These are phyloP conservation scores for Ilyonectria sp. DNA, from an alignment of 2,329 filamentous ascomycete genomes.

Conservation along the genomic window DNA sequence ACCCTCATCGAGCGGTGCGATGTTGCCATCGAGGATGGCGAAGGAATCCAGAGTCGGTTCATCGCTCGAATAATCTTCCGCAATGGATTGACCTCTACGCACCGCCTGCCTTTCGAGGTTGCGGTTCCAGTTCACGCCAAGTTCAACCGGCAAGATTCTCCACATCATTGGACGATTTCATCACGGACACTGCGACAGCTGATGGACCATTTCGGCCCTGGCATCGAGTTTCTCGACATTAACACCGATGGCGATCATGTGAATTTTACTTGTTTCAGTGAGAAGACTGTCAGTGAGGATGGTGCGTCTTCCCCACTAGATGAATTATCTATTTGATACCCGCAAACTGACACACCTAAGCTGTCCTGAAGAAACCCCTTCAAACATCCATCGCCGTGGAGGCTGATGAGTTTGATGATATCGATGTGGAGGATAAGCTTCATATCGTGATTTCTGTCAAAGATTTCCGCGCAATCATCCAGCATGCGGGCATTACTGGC, in stretches of 20 bases:
- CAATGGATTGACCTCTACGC: slow-evolving; percentile 84
- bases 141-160: slow-evolving; percentile 77
- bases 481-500: slow-evolving; percentile 79
- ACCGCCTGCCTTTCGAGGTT: slow-evolving; percentile 82
- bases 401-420: slow-evolving; percentile 82
- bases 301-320: slow-evolving; percentile 46
- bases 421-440: slow-evolving; percentile 80
- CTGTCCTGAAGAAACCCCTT: slow-evolving; percentile 84
- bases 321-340: neutral
- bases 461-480: slow-evolving; percentile 84
- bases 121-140: slow-evolving; percentile 82
- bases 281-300: slow-evolving; percentile 79
- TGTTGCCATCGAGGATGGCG: slow-evolving; percentile 79
- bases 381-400: slow-evolving; percentile 86
- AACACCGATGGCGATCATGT: slow-evolving; percentile 81
- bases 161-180: slow-evolving; percentile 81
- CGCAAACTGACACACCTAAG: slow-evolving; percentile 56
- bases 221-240: slow-evolving; percentile 85
- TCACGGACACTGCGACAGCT: slow-evolving; percentile 80
- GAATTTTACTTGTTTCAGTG: slow-evolving; percentile 86
- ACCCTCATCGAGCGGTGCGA: slow-evolving; percentile 82
- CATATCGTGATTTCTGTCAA: slow-evolving; percentile 88
- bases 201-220: slow-evolving; percentile 85
- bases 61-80: slow-evolving; percentile 81
- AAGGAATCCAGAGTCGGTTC: slow-evolving; percentile 80